These are phyloP conservation scores for Myriosclerotinia scirpicola DNA, from an alignment of 2,329 filamentous ascomycete species.

Conservation along the genomic window DNA sequence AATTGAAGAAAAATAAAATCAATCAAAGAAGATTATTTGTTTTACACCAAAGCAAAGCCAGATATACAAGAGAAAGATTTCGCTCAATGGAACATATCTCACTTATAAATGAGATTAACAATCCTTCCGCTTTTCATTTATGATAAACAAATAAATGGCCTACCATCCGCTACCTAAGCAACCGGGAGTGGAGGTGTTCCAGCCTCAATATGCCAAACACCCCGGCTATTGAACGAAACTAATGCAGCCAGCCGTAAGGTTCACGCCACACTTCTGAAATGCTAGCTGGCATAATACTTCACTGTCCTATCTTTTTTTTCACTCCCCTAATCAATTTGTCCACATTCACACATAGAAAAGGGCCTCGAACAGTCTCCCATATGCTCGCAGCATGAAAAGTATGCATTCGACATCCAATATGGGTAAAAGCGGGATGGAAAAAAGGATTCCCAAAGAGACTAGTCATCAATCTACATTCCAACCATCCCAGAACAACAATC, in stretches of 20 bases:
- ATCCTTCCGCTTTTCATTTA: not conserved
- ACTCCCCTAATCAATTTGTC: not conserved
- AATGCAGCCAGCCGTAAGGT: constrained; percentile 16
- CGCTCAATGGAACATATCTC: not conserved
- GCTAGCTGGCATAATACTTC: not conserved
- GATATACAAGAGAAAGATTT: not conserved
- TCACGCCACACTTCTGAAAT: constrained; percentile 2
- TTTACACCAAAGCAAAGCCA: not conserved
- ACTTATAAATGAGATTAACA: not conserved
- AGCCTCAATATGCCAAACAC: constrained; percentile 7
- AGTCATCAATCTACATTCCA: constrained; percentile 15
- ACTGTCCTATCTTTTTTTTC: not conserved
- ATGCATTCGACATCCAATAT: not conserved
- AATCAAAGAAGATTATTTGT: not conserved
- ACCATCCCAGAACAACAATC: constrained; percentile 10
- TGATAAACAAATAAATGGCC: not conserved
- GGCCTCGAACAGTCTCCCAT: not conserved
- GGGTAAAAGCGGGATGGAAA: not conserved
- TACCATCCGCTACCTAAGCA: not conserved
- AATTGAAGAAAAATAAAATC: not conserved
- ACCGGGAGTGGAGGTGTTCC: constrained; percentile 9
- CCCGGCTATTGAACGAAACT: not conserved
- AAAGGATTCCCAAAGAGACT: constrained; percentile 6
- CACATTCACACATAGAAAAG: not conserved
- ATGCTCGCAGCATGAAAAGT: not conserved